Percentiles rank a stretch among this genome's conserved stretches.
These are phyloP conservation scores for Saccharomyces kudriavzevii DNA, from an alignment of 805 yeast genomes.

Conservation along the genomic window DNA sequence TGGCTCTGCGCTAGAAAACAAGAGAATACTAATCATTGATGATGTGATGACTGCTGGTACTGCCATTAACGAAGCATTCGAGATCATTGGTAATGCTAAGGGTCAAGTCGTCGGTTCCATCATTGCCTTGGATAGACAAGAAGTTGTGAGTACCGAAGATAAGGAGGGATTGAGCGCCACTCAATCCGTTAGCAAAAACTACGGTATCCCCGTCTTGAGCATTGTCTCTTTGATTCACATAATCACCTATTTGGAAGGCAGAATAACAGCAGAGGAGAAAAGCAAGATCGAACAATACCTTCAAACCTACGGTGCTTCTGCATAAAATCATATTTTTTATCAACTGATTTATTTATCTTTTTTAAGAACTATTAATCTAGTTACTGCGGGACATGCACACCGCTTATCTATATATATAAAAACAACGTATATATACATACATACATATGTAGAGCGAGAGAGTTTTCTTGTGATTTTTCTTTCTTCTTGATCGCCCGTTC, in stretches of 20 bases:
- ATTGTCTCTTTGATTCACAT: slow-evolving; percentile 75
- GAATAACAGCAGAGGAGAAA: slow-evolving; percentile 51
- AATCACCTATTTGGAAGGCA: slow-evolving; percentile 49
- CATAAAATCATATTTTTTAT: not conserved
- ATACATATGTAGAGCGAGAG: not conserved
- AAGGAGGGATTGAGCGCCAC: slow-evolving; percentile 58
- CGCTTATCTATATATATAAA: not conserved
- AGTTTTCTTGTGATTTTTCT: not conserved
- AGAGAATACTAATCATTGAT: slow-evolving; percentile 78
- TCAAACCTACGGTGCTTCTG: slow-evolving; percentile 31
- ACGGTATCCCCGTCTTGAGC: slow-evolving; percentile 73
- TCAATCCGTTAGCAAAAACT: slow-evolving; percentile 61
- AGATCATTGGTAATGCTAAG: slow-evolving; percentile 56
- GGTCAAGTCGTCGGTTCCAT: slow-evolving; percentile 79
- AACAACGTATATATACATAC: not conserved
- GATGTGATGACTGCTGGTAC: slow-evolving; percentile 99
- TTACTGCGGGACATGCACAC: not conserved
- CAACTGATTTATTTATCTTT: not conserved
- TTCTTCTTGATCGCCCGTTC: not conserved
- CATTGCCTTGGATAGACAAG: slow-evolving; percentile 93
- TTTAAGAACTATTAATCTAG: not conserved
- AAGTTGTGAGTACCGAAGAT: slow-evolving; percentile 58
- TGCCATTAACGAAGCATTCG: slow-evolving; percentile 90
- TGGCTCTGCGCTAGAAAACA: slow-evolving; percentile 66
- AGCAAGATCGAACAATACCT: slow-evolving; percentile 51